A percentile compares a stretch with the other conserved stretches of the same genome.
These are phyloP conservation scores for Neurospora pannonica DNA, from an alignment of 495 filamentous ascomycete genomes.

Conservation along the genomic window DNA sequence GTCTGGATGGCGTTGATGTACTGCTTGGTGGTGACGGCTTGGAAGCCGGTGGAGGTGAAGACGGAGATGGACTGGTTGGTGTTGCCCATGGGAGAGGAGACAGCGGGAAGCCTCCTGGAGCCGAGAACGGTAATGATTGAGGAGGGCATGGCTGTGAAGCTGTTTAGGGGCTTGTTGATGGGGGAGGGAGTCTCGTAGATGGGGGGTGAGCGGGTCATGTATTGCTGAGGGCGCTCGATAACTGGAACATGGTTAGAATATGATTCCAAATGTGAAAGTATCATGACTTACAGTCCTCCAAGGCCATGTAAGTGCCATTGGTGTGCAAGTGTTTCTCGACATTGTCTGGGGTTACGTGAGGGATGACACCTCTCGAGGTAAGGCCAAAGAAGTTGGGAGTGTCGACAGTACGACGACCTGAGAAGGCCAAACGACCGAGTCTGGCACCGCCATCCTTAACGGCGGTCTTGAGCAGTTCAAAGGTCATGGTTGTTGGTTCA, in stretches of 20 bases:
- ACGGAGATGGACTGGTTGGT: conserved; percentile 63
- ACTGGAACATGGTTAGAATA: conserved; percentile 44
- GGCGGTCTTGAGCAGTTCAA: conserved; percentile 31
- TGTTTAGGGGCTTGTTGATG: conserved; percentile 49
- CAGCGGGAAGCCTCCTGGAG: conserved; percentile 66
- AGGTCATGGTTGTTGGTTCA: conserved; percentile 22
- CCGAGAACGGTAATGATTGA: conserved; percentile 60
- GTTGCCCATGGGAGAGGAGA: conserved; percentile 63
- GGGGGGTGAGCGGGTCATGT: conserved; percentile 30
- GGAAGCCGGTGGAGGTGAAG: conserved; percentile 76
- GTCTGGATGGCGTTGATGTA: conserved; percentile 53
- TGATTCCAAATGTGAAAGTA: conserved; percentile 4
- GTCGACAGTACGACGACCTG: conserved; percentile 49
- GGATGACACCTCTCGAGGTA: conserved; percentile 72
- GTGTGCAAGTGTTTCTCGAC: conserved; percentile 54
- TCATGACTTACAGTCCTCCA: conserved; percentile 78
- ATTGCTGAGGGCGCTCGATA: conserved; percentile 56
- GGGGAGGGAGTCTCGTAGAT: conserved; percentile 28
- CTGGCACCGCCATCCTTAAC: conserved; percentile 29
- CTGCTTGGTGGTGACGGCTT: conserved; percentile 52
- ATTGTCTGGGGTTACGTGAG: conserved; percentile 84
- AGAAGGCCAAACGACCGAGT: conserved; percentile 53
- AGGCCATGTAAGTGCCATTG: conserved; percentile 62
- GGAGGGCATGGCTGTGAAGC: conserved; percentile 56
- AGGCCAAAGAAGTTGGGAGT: conserved; percentile 76